Percentiles rank a stretch among this genome's conserved stretches.
Conservation (phyloP, 164 flowering plant species). For the Hamamelis virginiana region DNA sequence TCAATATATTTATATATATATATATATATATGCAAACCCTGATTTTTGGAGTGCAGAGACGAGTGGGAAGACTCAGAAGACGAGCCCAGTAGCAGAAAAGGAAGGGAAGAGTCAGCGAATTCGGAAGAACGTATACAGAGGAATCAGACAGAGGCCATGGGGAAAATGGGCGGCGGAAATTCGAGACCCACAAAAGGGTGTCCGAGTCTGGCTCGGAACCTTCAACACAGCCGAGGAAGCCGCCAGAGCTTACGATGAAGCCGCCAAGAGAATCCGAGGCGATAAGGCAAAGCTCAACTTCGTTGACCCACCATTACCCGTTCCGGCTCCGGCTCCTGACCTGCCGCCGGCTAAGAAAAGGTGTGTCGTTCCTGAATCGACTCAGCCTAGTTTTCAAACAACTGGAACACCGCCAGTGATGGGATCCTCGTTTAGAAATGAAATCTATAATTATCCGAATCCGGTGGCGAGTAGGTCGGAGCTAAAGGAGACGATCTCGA, state of each 20-base stretch:
- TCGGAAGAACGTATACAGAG: slow-evolving; percentile 65
- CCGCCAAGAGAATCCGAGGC: slow-evolving; percentile 73
- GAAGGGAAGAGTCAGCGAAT: slow-evolving; percentile 11
- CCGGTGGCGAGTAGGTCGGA: slow-evolving; percentile 12
- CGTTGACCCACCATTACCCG: slow-evolving; percentile 5
- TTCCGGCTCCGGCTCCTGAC: neutral
- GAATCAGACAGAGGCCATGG: slow-evolving; percentile 73
- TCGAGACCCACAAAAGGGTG: slow-evolving; percentile 66
- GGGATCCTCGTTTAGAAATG: no score
- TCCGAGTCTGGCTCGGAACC: slow-evolving; percentile 78
- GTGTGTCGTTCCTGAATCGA: slow-evolving; percentile 14
- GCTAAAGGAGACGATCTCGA: slow-evolving; percentile 44
- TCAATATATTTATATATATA: no score
- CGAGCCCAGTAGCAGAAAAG: slow-evolving; percentile 8
- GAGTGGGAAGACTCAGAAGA: slow-evolving; percentile 2
- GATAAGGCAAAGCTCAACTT: slow-evolving; percentile 81
- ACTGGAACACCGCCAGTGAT: neutral
- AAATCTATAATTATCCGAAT: neutral
- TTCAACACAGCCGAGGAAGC: slow-evolving; percentile 69
- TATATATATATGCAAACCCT: no score
- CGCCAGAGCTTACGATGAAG: slow-evolving; percentile 68
- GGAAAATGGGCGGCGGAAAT: slow-evolving; percentile 85
- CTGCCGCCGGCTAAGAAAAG: slow-evolving; percentile 26
- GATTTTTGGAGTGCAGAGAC: neutral
- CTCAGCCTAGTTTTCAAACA: slow-evolving; percentile 1